Base-by-base conservation (phyloP, 257 asterid species). In the Haberlea rhodopensis region DNA sequence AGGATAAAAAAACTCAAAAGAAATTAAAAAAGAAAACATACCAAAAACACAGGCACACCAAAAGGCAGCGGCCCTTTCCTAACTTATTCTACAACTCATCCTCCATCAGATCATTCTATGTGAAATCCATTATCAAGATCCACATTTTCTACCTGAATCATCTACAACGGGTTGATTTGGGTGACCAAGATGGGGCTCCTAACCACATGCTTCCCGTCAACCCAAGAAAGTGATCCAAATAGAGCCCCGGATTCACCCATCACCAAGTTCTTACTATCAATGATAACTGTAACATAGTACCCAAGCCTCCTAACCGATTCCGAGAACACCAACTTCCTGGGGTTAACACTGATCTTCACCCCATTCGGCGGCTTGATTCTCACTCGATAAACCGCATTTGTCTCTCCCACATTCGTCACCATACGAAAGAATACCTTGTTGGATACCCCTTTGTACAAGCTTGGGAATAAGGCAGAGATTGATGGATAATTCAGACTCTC, bases 401-500 rank as follows among this genome's bases (percentile, higher is more conserved):
- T 29, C 43, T 81, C 85, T 0, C 97, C 99, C 20, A 90, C 97
- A 26, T 94, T 90, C 0, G 96, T 87, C 60, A 83, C 97, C 63
- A 84, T 80, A 66, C 99, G 77, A 52, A 81, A 83, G 65, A 87
- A 83, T 3, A 81, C 82, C 88, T 87, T 90, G 78, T 84, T 83
- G 2, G 87, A 76, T 4, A 56, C 64, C 70, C 94, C 87, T 0
- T 32, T 71, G 2, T 81, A 28, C 1, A 78, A 77, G 51, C 79
- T 84, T 1, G 95, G 78, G 49, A 94, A 86, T 73, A 84, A 5
- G n/a, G 96, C 96, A 0, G 86, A 80, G 9, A 94, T 80, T 1
- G 99, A 86, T 1, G 99, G 99, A 66, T 90, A 94, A 70, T 94
- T 94, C 45, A 90, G 66, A 73, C 88, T 83, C 84, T 83, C 97